Evolutionary conservation across 352 stramenopile genomes (phyloP), one percentile per base, ranked within the genome.

Genomic region (Peronospora farinosa): DNA sequence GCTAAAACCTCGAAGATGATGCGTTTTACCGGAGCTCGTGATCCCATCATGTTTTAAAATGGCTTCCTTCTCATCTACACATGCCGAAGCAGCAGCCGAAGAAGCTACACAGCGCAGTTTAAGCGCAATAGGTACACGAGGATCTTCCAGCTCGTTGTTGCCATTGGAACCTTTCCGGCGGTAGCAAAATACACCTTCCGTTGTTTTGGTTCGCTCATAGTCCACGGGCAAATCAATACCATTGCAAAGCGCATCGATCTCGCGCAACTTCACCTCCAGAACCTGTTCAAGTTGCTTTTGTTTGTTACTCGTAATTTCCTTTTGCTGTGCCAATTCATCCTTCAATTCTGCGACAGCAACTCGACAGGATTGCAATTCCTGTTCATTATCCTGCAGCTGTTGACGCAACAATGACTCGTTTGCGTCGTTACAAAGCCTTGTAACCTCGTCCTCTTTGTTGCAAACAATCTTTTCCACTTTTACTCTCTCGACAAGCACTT

Each of bases 181-280:
- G 44, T 74, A 85, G 47, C 68, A 86, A 19, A 59, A 25, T 39
- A 86, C 63, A 4, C 70, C 71, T 47, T 83, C 67, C 13, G 65
- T 58, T 25, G 81, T 78, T 37, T 72, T 77, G 8, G 62, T 37
- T 21, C 68, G 65, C 28, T 86, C 64, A 51, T 73, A 79, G 3
- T 52, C 53, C 16, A 40, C 13, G 0, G 73, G 65, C 0, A 87
- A 36, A 28, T 72, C 58, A n/a, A 87, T 41, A 30, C 61, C 47
- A n/a, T 47, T 63, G 42, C 76, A 87, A 0, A 87, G 52, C 7
- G 63, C 52, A 23, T 87, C 74, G 6, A 87, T 51, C 16, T 87
- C 69, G 12, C 67, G 72, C 1, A 74, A 38, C 43, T 85, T 87
- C n/a, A 85, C 67, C 1, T 65, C 44, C 12, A 78, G 61, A 10